Evolutionary conservation across 2,329 filamentous ascomycete genomes (phyloP).

Genomic region (Trichoderma pleuroti): DNA sequence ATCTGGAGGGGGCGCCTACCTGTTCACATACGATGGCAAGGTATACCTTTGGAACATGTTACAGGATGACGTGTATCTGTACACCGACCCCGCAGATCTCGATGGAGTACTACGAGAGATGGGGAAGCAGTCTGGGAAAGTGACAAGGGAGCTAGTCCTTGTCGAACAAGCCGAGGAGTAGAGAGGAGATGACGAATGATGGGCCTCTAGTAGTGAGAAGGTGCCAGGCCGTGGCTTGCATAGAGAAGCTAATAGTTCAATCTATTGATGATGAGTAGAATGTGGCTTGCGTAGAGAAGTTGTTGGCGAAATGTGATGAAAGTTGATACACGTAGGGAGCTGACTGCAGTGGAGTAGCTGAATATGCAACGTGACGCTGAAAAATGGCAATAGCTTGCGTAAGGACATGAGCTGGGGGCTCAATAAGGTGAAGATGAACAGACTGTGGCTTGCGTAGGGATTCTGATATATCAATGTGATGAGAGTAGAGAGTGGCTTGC

Average conservation of each 20-base stretch:
- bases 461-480: not conserved
- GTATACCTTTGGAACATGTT: not conserved
- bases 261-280: not conserved
- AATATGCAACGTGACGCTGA: not conserved
- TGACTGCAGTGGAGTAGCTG: not conserved
- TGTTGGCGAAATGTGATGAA: not conserved
- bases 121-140: not conserved
- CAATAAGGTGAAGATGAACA: not conserved
- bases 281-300: not conserved
- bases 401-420: not conserved
- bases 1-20: not conserved
- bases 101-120: not conserved
- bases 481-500: not conserved
- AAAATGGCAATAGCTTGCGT: not conserved
- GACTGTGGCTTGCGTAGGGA: not conserved
- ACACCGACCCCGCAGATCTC: not conserved
- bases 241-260: not conserved
- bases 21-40: not conserved
- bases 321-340: not conserved
- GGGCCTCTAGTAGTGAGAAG: not conserved
- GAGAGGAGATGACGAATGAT: not conserved
- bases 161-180: not conserved
- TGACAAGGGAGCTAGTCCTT: not conserved
- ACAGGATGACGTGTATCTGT: not conserved
- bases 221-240: not conserved